Conservation (phyloP, 78 protist species). For the Bigelowiella natans region DNA sequence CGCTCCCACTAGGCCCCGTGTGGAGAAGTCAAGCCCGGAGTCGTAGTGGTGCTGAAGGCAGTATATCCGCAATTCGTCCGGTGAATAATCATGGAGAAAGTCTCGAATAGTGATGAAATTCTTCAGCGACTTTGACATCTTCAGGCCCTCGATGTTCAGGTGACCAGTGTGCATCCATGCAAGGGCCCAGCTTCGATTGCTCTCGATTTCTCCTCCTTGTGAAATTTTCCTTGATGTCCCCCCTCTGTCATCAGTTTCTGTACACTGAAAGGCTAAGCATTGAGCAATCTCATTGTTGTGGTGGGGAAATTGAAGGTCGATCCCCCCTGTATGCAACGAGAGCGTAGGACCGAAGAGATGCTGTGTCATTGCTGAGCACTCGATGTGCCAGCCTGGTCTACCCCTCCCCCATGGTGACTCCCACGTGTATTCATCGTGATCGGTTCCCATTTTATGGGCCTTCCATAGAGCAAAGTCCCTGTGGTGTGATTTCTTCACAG, state of each 20-base stretch:
- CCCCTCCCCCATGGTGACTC: constrained; percentile 90
- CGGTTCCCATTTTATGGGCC: constrained; percentile 2
- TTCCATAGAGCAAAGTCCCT: constrained; percentile 67
- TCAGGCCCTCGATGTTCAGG: constrained; percentile 72
- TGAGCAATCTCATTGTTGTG: constrained; percentile 96
- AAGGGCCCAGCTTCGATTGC: neutral
- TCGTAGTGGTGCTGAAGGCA: neutral
- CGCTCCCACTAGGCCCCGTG: too few species aligned
- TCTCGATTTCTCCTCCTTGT: neutral
- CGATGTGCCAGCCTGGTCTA: constrained; percentile 94
- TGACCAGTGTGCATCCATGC: constrained; percentile 77
- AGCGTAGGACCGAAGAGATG: constrained; percentile 21
- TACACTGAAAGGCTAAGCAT: neutral
- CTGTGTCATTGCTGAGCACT: constrained; percentile 93
- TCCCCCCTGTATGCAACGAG: constrained; percentile 91
- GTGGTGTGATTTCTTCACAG: too few species aligned
- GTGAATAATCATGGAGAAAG: constrained; percentile 11
- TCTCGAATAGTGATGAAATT: constrained; percentile 86
- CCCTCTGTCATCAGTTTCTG: too few species aligned
- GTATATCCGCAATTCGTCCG: neutral
- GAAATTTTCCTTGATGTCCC: too few species aligned
- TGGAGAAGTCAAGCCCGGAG: too few species aligned
- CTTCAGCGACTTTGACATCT: constrained; percentile 95
- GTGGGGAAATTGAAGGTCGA: constrained; percentile 95
- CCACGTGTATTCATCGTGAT: constrained; percentile 32